Percentiles rank a stretch among this genome's conserved stretches.
These are phyloP conservation scores for Dunaliella primolecta DNA, from an alignment of 139 green algal genomes.

Conservation along the genomic window DNA sequence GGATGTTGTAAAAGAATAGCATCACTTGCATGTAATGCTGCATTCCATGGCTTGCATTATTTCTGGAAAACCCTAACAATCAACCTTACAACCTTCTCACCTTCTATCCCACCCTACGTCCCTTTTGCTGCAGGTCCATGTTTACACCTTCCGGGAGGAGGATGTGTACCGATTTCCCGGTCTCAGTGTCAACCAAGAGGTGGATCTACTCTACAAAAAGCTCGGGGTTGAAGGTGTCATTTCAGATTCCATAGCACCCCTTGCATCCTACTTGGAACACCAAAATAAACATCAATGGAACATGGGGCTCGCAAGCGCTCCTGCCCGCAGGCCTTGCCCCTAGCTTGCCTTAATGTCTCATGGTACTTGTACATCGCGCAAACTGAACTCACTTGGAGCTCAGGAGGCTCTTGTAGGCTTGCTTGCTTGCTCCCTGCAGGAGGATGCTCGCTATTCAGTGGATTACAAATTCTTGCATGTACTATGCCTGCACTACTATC, in stretches of 20 bases:
- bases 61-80: neutral
- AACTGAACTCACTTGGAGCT: no score
- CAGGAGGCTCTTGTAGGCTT: no score
- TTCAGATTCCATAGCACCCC: neutral
- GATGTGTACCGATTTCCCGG: neutral
- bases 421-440: no score
- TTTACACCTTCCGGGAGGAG: neutral
- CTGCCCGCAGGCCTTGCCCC: neutral
- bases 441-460: no score
- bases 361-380: no score
- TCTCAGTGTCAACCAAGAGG: neutral
- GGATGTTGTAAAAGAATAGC: no score
- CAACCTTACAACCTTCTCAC: neutral
- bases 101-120: no score
- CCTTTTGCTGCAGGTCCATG: neutral
- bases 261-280: neutral
- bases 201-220: neutral
- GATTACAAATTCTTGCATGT: no score
- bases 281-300: neutral
- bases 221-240: neutral
- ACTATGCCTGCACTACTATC: no score
- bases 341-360: neutral
- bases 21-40: neutral
- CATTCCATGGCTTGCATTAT: neutral
- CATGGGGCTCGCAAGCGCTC: neutral